Base-by-base conservation (phyloP, 2,329 filamentous ascomycete species). In the Clonostachys byssicola region DNA sequence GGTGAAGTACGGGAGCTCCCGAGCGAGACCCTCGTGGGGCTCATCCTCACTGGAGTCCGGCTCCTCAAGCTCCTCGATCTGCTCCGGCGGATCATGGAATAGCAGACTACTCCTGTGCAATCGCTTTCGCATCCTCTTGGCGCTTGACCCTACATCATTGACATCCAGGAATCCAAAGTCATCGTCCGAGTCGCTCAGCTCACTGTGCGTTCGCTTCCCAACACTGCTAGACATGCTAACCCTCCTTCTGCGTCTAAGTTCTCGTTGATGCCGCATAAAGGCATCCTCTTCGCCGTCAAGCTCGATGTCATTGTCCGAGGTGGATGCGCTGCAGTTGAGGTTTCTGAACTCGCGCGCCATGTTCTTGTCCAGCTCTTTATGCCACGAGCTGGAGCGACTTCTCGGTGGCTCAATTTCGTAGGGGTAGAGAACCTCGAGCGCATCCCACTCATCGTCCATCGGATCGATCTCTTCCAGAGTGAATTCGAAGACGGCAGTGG, bases 11-110 rank as follows among this genome's bases (percentile, higher is more conserved):
- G 76, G 75, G 12, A 79, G 60, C 56, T 78, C 73, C 44, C 66
- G 66, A 5, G 73, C 73, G 16, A 77, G 61, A 63, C 58, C 45
- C 71, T 64, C 18, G 38, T 45, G 34, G 40, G 60, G 60, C 44
- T 73, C 71, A 39, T 75, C 72, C 20, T 74, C 72, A 49, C 67
- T 69, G 20, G 73, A 75, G 48, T 71, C 67, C 12, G 75, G 75
- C 58, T 79, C 76, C 14, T 78, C 76, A 2, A 76, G 63, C 60
- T 80, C 76, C 36, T 78, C 74, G 48, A 80, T 80, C 36, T 72
- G 67, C 43, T 68, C 67, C 12, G 72, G 72, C 34, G 74, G 74
- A 49, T 78, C 75, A 17, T 72, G 66, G 51, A 78, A 76, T 23
- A 71, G 65, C n/a, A 76, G 54, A 50, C 67, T 68, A 41, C 73